These are phyloP conservation scores for Dalbergia cultrata DNA, from an alignment of 306 rosid genomes.

Conservation along the genomic window DNA sequence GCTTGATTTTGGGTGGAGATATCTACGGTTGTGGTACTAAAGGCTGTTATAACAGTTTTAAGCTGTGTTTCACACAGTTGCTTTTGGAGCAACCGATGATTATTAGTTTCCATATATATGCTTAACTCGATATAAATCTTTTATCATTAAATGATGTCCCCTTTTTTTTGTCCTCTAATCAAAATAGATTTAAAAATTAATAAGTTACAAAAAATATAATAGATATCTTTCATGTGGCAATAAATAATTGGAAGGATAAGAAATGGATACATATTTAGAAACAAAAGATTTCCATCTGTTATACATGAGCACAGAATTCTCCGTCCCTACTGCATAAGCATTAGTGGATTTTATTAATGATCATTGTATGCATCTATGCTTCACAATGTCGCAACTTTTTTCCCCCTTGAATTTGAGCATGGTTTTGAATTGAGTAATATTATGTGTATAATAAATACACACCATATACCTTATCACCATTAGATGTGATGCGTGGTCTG, in stretches of 20 bases:
- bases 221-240: no score
- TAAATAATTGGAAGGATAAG: conserved; percentile 38
- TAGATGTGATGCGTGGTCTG: no score
- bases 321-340: conserved; percentile 76
- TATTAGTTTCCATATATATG: conserved; percentile 54
- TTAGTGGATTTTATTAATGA: conserved; percentile 4
- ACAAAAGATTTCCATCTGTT: conserved; percentile 83
- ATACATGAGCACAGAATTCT: conserved; percentile 76
- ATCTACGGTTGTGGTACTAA: conserved; percentile 46
- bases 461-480: no score
- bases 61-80: conserved; percentile 14
- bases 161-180: conserved; percentile 78
- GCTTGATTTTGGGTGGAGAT: conserved; percentile 42
- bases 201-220: no score
- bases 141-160: no score
- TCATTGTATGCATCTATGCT: conserved; percentile 28
- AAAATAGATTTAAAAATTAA: conserved; percentile 46
- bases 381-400: neutral
- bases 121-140: no score
- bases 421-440: no score
- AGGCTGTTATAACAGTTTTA: conserved; percentile 56
- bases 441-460: no score
- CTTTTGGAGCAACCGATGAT: conserved; percentile 46
- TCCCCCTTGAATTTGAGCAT: neutral
- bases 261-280: no score